Evolutionary conservation across 2,329 filamentous ascomycete species (phyloP).

Genomic region (Talaromyces amestolkiae): DNA sequence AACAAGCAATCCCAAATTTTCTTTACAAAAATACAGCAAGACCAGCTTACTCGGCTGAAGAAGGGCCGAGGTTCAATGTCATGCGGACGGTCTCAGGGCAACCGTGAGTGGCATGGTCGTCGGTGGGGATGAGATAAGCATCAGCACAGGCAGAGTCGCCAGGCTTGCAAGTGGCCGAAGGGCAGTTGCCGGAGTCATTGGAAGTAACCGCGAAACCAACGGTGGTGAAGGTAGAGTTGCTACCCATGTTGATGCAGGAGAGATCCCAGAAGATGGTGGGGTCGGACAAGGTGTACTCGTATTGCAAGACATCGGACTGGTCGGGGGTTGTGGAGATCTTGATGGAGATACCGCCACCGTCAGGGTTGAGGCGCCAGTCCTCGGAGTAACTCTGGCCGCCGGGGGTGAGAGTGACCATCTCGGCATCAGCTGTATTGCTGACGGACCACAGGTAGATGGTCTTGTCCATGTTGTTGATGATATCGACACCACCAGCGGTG

Average conservation of each 20-base stretch:
- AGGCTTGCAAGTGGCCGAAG: conserved; percentile 35
- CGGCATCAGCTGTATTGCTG: conserved; percentile 29
- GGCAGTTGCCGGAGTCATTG: conserved; percentile 30
- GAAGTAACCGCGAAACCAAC: conserved; percentile 38
- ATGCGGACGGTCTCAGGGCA: conserved; percentile 39
- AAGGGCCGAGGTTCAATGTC: conserved; percentile 33
- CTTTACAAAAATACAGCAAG: neutral
- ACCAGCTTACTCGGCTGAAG: conserved; percentile 15
- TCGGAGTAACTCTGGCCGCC: conserved; percentile 36
- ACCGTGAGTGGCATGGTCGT: conserved; percentile 44
- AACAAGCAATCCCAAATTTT: neutral
- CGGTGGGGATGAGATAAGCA: conserved; percentile 42
- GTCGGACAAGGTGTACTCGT: conserved; percentile 37
- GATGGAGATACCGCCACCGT: conserved; percentile 44
- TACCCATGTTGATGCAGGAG: conserved; percentile 38
- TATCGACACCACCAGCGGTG: conserved; percentile 33
- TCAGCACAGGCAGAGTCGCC: conserved; percentile 37
- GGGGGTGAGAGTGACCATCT: conserved; percentile 36
- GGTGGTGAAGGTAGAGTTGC: conserved; percentile 33
- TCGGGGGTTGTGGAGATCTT: conserved; percentile 36
- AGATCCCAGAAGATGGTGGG: conserved; percentile 41
- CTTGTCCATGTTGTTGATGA: conserved; percentile 39
- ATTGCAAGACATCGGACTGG: conserved; percentile 41
- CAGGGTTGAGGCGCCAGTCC: conserved; percentile 34
- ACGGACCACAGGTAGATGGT: conserved; percentile 45